Percentiles rank a stretch among this genome's conserved stretches.
phyloP scores from a whole-genome alignment of 768 basidiomycete species.

The Mycena indigotica region DNA sequence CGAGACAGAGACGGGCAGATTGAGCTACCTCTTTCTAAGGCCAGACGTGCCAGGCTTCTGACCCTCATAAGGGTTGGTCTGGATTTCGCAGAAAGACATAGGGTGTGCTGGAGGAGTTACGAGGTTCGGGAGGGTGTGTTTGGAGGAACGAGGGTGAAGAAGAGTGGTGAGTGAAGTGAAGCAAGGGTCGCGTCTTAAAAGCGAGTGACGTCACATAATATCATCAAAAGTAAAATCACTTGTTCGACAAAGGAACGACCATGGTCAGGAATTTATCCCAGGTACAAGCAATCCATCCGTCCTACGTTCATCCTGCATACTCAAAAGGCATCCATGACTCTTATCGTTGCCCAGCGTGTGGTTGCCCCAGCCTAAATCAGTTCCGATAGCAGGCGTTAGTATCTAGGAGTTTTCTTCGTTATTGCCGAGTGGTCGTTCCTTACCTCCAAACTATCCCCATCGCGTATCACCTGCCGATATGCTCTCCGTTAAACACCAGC shows the following conservation, averaged over 20 bases:
- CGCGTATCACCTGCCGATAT: constrained; percentile 41
- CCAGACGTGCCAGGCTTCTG: constrained; percentile 99
- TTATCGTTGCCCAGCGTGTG: no score
- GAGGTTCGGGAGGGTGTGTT: no score
- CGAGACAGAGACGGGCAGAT: constrained; percentile 10
- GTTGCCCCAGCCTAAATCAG: no score
- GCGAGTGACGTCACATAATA: not conserved
- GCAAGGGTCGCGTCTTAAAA: not conserved
- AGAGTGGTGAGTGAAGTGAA: not conserved
- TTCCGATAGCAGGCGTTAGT: no score
- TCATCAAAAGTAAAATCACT: no score
- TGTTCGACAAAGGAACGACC: not conserved
- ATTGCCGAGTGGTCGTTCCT: no score
- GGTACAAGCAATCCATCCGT: not conserved
- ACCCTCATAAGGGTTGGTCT: constrained; percentile 86
- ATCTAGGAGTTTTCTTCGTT: no score
- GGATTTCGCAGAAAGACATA: constrained; percentile 67
- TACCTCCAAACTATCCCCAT: no score
- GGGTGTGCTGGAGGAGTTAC: no score
- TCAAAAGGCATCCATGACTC: no score
- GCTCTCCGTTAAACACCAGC: constrained; percentile 52
- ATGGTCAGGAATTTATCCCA: not conserved
- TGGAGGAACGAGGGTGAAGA: no score
- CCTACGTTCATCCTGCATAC: not conserved
- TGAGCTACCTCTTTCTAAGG: constrained; percentile 82